Percentiles rank a stretch among this genome's conserved stretches.
Conservation (phyloP, 106 monocot genomes). For the Narthecium ossifragum region DNA sequence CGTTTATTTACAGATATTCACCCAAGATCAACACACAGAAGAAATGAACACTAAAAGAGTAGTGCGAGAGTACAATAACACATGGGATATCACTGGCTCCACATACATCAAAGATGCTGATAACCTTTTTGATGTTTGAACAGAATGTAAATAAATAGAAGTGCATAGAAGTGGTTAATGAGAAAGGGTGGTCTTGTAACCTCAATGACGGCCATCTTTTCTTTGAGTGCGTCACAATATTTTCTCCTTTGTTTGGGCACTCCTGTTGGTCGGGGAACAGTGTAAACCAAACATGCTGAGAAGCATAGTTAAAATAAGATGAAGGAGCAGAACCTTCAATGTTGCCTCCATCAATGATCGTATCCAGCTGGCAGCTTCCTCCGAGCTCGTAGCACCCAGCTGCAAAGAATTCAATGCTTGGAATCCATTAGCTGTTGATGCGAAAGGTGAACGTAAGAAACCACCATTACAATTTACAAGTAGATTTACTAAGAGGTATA, state of each 20-base stretch:
- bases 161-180: too few species aligned
- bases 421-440: neutral
- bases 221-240: constrained; percentile 32
- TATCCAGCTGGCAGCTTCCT: constrained; percentile 86
- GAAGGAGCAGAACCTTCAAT: constrained; percentile 28
- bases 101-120: too few species aligned
- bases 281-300: neutral
- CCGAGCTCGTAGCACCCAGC: constrained; percentile 96
- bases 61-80: too few species aligned
- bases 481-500: neutral
- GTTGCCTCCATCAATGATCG: constrained; percentile 52
- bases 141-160: too few species aligned
- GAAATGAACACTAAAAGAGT: too few species aligned
- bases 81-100: too few species aligned
- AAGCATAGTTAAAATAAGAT: neutral
- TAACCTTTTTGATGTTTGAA: too few species aligned
- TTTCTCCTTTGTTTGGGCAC: constrained; percentile 34
- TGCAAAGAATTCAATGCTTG: constrained; percentile 10
- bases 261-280: constrained; percentile 29
- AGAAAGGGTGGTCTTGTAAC: too few species aligned
- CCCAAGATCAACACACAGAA: neutral
- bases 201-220: constrained; percentile 56
- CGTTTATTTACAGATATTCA: too few species aligned
- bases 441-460: neutral
- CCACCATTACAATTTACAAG: neutral